Percentiles rank a stretch among this genome's conserved stretches.
Evolutionary conservation across 768 basidiomycete species (phyloP).

Genomic region (Psilocybe cyanescens): DNA sequence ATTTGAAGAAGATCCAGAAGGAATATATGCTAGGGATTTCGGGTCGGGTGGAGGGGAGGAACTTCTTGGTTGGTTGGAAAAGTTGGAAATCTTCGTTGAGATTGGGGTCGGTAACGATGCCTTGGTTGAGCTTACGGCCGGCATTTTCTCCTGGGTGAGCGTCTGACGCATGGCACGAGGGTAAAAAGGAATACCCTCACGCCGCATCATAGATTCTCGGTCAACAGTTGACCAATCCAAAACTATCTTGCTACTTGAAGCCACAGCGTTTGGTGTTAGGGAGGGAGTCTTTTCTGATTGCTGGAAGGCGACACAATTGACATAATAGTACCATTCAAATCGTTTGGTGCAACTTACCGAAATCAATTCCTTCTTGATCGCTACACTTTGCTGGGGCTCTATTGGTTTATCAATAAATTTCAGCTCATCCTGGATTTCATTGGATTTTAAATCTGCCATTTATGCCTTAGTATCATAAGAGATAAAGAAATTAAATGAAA

Average conservation of each 20-base stretch:
- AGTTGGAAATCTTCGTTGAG: background rate
- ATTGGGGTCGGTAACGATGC: slow-evolving; percentile 6
- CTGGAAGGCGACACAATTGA: background rate
- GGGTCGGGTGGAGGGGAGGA: slow-evolving; percentile 38
- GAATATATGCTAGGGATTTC: slow-evolving; percentile 40
- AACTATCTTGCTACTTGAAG: slow-evolving; percentile 38
- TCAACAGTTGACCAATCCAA: background rate
- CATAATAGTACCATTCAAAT: background rate
- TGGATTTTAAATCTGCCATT: background rate
- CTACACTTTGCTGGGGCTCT: background rate
- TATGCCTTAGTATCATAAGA: background rate
- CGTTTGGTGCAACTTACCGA: background rate
- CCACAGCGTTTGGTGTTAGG: slow-evolving; percentile 31
- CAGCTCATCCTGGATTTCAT: background rate
- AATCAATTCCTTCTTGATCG: slow-evolving; percentile 11
- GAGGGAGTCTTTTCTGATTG: background rate
- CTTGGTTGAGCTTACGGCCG: background rate
- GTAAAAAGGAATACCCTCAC: background rate
- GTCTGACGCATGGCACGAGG: slow-evolving; percentile 10
- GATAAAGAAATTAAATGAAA: background rate
- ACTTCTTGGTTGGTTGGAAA: background rate
- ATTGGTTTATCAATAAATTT: background rate
- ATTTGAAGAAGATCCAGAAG: slow-evolving; percentile 49
- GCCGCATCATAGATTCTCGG: slow-evolving; percentile 7
- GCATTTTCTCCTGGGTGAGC: slow-evolving; percentile 7